Base-by-base conservation (phyloP, 345 rosid genomes). In the Arabis alpina region DNA sequence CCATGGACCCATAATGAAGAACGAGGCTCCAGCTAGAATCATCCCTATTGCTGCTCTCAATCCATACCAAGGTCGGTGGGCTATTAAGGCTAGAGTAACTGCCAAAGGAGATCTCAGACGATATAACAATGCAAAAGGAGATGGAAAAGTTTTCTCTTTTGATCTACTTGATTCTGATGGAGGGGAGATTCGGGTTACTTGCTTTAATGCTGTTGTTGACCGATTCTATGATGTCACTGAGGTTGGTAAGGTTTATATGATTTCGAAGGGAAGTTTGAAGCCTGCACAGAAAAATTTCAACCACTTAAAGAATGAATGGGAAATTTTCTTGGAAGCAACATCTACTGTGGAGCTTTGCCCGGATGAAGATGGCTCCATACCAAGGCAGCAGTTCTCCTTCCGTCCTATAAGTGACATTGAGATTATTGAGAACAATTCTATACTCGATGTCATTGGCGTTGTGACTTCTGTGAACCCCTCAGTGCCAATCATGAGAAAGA, bases 21-120 rank as follows among this genome's bases (percentile, higher is more conserved):
- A 89, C 49, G 98, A 89, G 77, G 96, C 98, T 66, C 89, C 94
- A 41, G 88, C 96, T 47, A 77, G 91, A 23, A 81, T 89, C 60
- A 83, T 89, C 52, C 96, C 92, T 52, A 89, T 92, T 61, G 68
- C 88, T 80, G 92, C 98, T 66, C 72, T 87, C 73, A 92, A 87
- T 83, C 96, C 96, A 53, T 92, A 92, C 78, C 98, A 88, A 73
- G 98, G 94, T 16, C 79, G 92, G 64, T 88, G 96, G 98, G 96
- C 96, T 69, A 86, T 92, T 72, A 92, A 86, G 83, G 98, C 94
- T 72, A 83, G 94, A 77, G 89, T 92, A 57, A 92, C 96, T 71
- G 94, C 94, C 4, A 89, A 89, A 80, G 96, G 94, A 63, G 98
- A 89, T 73, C 85, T 88, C 23, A 87, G 94, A 42, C 88, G 91